Evolutionary conservation across 345 rosid species (phyloP).

Genomic region (Syzygium jambos): DNA sequence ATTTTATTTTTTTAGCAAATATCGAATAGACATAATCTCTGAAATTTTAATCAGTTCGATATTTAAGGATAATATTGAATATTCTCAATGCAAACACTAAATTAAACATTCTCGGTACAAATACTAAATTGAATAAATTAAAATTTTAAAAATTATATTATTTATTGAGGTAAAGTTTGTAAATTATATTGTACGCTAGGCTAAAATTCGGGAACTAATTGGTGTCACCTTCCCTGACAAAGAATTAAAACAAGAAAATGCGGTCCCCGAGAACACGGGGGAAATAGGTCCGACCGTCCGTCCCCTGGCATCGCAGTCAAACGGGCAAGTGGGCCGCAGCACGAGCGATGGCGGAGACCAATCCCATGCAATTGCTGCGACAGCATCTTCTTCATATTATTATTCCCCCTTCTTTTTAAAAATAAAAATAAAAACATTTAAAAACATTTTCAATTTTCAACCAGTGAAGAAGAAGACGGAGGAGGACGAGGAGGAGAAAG

Average conservation of each 20-base stretch:
- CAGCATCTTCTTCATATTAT: background rate
- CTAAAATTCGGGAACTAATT: no score
- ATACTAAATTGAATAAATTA: no score
- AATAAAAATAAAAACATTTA: background rate
- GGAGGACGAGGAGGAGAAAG: background rate
- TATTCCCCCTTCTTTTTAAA: background rate
- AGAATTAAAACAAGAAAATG: background rate
- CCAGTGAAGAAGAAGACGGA: background rate
- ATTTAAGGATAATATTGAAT: no score
- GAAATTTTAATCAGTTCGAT: no score
- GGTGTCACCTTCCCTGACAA: no score
- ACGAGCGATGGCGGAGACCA: background rate
- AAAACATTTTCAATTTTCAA: background rate
- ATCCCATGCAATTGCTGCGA: background rate
- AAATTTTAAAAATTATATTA: no score
- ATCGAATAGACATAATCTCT: background rate
- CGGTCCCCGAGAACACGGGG: background rate
- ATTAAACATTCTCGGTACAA: no score
- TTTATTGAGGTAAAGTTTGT: no score
- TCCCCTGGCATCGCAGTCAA: background rate
- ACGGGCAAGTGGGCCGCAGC: background rate
- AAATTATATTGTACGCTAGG: no score
- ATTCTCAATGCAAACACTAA: no score
- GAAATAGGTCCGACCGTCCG: background rate
- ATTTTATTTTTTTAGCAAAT: background rate